A percentile compares a stretch with the other conserved stretches of the same genome.
These are phyloP conservation scores for Chlorencoelia australis DNA, from an alignment of 2,329 filamentous ascomycete species.

Conservation along the genomic window DNA sequence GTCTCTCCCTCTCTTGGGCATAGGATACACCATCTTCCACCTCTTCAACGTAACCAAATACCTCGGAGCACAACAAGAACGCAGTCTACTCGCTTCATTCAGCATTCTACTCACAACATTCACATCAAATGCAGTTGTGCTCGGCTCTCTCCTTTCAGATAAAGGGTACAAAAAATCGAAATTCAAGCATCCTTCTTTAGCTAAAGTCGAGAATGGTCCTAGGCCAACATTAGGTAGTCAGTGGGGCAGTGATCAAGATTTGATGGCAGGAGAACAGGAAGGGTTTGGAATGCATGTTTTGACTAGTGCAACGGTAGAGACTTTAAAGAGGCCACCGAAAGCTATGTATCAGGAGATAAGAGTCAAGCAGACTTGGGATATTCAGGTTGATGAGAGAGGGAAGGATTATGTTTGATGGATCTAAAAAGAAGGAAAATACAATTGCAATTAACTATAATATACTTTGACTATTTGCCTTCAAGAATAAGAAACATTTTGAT, in stretches of 20 bases:
- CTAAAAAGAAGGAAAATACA: neutral
- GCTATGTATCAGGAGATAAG: too few species aligned
- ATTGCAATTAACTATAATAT: neutral
- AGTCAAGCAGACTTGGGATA: slow-evolving; percentile 2
- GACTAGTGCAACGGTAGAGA: too few species aligned
- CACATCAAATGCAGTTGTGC: slow-evolving; percentile 80
- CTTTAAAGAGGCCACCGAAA: too few species aligned
- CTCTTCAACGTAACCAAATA: slow-evolving; percentile 61
- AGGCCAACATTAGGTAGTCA: too few species aligned
- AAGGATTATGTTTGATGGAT: neutral
- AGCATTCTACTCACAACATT: slow-evolving; percentile 81
- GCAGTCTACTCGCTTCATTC: slow-evolving; percentile 75
- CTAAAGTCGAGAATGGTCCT: too few species aligned
- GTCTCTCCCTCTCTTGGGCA: slow-evolving; percentile 68
- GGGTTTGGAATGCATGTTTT: too few species aligned
- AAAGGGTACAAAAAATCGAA: slow-evolving; percentile 81
- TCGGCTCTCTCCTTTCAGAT: slow-evolving; percentile 85
- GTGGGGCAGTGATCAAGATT: too few species aligned
- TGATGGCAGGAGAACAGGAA: too few species aligned
- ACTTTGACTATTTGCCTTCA: neutral
- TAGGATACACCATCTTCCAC: slow-evolving; percentile 69
- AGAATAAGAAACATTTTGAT: neutral
- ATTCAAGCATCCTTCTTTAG: too few species aligned
- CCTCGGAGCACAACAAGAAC: slow-evolving; percentile 67
- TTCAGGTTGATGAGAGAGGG: neutral